Evolutionary conservation across 73 alveolate species (phyloP), one percentile per base, ranked within the genome.

Genomic region (Symbiodinium pilosum): DNA sequence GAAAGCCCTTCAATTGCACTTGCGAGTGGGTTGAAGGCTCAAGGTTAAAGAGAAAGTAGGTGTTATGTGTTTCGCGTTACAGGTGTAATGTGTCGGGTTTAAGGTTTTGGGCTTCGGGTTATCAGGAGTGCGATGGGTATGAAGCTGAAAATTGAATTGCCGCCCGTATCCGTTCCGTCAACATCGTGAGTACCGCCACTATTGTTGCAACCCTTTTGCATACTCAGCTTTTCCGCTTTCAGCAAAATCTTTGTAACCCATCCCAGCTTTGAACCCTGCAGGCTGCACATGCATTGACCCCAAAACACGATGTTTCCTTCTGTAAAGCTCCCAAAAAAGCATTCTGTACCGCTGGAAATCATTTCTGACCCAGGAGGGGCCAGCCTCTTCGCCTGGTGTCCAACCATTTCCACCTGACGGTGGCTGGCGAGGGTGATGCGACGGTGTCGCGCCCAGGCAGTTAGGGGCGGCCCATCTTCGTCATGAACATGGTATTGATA

Each of bases 361-460:
- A 38, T 36, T 7, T 9, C 43, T 30, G 41, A 16, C 75, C 86
- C 14, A 87, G 44, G 68, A 11, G 39, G 21, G 94, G 84, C 8
- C 4, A 16, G 18, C 36, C 32, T 12, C 14, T 87, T 26, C 84
- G 85, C 9, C 43, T 87, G 69, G 94, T 87, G 68, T 54, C 94
- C 69, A 87, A 87, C 44, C 94, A 87, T 42, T 87, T 87, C 94
- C 42, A 43, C 85, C 69, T 87, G 68, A 24, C 94, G 40, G 85
- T 87, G 68, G 36, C 32, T 8, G 18, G 43, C 43, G 56, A 59
- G 9, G 38, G 59, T 42, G 7, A 18, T 36, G 28, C 64, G 16
- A 51, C 43, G 18, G 94, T 39, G 11, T 52, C 81, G 52, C 34
- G 81, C 81, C 47, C n/a, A 21, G n/a, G 75, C 24, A 3, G 92